These are phyloP conservation scores for Plasmodium falciparum DNA, from an alignment of 169 alveolate genomes.

Conservation along the genomic window DNA sequence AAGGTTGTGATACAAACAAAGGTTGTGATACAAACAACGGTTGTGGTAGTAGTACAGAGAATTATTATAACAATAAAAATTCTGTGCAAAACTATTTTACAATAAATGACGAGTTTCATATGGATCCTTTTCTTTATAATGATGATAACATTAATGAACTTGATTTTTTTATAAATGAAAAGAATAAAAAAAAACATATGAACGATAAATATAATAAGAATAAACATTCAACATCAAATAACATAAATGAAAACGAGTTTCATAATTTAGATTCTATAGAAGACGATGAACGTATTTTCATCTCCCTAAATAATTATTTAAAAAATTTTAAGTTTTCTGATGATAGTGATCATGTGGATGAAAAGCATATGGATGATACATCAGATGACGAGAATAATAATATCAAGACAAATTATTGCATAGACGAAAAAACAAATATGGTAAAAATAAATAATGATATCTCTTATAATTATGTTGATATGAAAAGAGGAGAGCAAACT, in stretches of 20 bases:
- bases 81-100: no score
- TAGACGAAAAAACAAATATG: slow-evolving; percentile 1
- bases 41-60: no score
- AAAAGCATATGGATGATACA: neutral
- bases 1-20: neutral
- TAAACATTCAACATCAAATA: neutral
- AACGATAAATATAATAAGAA: neutral
- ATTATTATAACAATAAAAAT: no score
- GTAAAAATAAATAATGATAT: neutral
- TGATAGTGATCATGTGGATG: neutral
- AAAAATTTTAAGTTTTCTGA: slow-evolving; percentile 9
- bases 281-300: slow-evolving; percentile 46
- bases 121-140: neutral
- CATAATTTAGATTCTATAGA: slow-evolving; percentile 9
- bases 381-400: neutral
- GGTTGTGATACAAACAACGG: no score
- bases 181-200: neutral
- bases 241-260: neutral
- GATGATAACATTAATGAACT: neutral
- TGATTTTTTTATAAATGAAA: neutral
- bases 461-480: no score
- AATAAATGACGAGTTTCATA: no score
- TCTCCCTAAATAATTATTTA: slow-evolving; percentile 20
- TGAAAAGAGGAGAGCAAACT: neutral
- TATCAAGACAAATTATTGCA: neutral